A percentile compares a stretch with the other conserved stretches of the same genome.
phyloP scores from a whole-genome alignment of 1,139 yeast species.

The Yamadazyma aaseri region DNA sequence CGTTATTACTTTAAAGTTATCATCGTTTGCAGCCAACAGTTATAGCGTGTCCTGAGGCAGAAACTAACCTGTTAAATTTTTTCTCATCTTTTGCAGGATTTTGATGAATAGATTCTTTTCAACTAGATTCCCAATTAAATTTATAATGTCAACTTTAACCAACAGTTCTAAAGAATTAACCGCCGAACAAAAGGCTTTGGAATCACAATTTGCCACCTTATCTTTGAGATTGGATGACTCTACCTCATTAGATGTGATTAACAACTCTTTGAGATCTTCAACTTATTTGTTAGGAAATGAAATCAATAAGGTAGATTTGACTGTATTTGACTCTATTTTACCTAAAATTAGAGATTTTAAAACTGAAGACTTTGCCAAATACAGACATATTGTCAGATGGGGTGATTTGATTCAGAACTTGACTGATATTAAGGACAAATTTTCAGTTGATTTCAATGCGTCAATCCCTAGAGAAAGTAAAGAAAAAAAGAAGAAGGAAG shows the following conservation, averaged over 20 bases:
- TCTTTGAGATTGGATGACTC: slow-evolving; percentile 57
- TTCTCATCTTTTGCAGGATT: slow-evolving; percentile 3
- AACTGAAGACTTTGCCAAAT: slow-evolving; percentile 50
- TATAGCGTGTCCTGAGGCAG: no score
- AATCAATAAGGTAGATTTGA: slow-evolving; percentile 67
- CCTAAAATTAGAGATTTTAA: slow-evolving; percentile 61
- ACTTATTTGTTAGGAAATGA: slow-evolving; percentile 69
- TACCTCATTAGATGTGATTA: slow-evolving; percentile 57
- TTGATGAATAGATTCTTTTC: slow-evolving; percentile 9
- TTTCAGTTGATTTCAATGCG: slow-evolving; percentile 57
- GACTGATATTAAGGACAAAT: slow-evolving; percentile 47
- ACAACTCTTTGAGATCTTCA: slow-evolving; percentile 63
- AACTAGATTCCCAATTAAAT: slow-evolving; percentile 5
- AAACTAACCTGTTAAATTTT: slow-evolving; percentile 5
- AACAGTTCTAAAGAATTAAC: slow-evolving; percentile 30
- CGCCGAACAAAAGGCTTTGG: slow-evolving; percentile 63
- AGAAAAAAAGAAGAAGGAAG: slow-evolving; percentile 50
- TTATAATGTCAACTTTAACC: slow-evolving; percentile 23
- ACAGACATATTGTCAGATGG: slow-evolving; percentile 92
- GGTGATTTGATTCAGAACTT: slow-evolving; percentile 78
- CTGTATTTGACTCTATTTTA: slow-evolving; percentile 62
- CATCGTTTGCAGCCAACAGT: no score
- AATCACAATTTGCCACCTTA: slow-evolving; percentile 78
- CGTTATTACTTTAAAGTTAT: no score
- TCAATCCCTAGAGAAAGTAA: slow-evolving; percentile 60